Evolutionary conservation across 2,329 filamentous ascomycete species (phyloP).

Genomic region (Chaetomiaceae sp.): DNA sequence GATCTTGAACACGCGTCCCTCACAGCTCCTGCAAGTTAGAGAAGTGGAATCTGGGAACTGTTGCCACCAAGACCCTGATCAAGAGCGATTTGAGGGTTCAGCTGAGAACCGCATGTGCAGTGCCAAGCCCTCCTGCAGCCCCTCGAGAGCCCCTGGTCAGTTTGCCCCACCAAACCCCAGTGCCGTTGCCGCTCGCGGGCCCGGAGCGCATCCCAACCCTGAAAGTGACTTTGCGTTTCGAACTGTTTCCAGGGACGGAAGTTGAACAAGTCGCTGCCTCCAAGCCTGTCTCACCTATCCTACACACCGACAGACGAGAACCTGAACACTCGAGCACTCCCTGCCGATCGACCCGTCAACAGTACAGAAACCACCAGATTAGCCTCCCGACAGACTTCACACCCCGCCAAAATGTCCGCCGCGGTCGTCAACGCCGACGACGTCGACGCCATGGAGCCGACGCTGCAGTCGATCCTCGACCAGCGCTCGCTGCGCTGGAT

Average conservation of each 20-base stretch:
- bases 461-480: slow-evolving; percentile 89
- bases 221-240: slow-evolving; percentile 25
- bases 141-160: background rate
- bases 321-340: no score
- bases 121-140: slow-evolving; percentile 4
- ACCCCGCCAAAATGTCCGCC: slow-evolving; percentile 33
- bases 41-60: background rate
- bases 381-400: no score
- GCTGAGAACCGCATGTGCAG: background rate
- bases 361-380: no score
- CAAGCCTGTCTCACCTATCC: no score
- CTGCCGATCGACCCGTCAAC: no score
- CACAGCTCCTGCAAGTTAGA: slow-evolving; percentile 5
- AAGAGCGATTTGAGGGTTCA: background rate
- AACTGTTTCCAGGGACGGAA: slow-evolving; percentile 22
- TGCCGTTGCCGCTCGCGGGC: slow-evolving; percentile 21
- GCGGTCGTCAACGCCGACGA: slow-evolving; percentile 49
- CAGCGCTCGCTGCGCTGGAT: slow-evolving; percentile 97
- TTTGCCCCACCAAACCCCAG: slow-evolving; percentile 20
- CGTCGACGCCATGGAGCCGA: slow-evolving; percentile 74
- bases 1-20: slow-evolving; percentile 8
- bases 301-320: no score
- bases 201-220: slow-evolving; percentile 9
- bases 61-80: background rate
- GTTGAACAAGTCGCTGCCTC: background rate